These are phyloP conservation scores for Penicillium crystallinum DNA, from an alignment of 495 filamentous ascomycete species.

Conservation along the genomic window DNA sequence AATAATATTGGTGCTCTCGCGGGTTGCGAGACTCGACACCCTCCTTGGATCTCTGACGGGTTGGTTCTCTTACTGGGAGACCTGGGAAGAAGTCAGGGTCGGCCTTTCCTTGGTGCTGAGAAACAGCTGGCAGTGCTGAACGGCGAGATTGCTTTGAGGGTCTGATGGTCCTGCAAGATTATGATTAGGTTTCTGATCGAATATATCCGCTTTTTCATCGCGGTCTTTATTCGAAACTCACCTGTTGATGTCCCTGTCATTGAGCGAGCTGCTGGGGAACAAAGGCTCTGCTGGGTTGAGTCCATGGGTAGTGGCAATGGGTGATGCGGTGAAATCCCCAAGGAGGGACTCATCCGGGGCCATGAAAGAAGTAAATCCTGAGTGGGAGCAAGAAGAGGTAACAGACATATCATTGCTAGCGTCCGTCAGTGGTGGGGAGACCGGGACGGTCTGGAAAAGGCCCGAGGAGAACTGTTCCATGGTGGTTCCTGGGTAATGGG, in stretches of 20 bases:
- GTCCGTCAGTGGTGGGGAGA: conserved; percentile 45
- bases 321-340: conserved; percentile 34
- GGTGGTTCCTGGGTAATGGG: conserved; percentile 35
- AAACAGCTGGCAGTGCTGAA: conserved; percentile 28
- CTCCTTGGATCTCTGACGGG: conserved; percentile 45
- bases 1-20: conserved; percentile 74
- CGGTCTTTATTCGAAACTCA: conserved; percentile 19
- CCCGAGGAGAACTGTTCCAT: conserved; percentile 36
- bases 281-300: conserved; percentile 41
- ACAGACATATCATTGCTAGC: conserved; percentile 44
- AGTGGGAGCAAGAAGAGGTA: conserved; percentile 40
- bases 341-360: conserved; percentile 37
- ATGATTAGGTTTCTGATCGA: conserved; percentile 11
- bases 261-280: conserved; percentile 38
- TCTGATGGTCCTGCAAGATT: conserved; percentile 34
- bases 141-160: conserved; percentile 35
- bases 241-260: conserved; percentile 44
- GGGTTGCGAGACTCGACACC: conserved; percentile 54
- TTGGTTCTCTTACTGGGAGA: conserved; percentile 34
- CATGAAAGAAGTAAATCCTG: conserved; percentile 39
- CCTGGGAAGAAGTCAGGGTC: conserved; percentile 38
- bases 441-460: conserved; percentile 37
- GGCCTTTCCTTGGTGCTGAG: conserved; percentile 32
- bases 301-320: conserved; percentile 31
- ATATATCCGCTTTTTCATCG: background rate